Conservation (phyloP, 495 filamentous ascomycete species). For the Clohesyomyces aquaticus region DNA sequence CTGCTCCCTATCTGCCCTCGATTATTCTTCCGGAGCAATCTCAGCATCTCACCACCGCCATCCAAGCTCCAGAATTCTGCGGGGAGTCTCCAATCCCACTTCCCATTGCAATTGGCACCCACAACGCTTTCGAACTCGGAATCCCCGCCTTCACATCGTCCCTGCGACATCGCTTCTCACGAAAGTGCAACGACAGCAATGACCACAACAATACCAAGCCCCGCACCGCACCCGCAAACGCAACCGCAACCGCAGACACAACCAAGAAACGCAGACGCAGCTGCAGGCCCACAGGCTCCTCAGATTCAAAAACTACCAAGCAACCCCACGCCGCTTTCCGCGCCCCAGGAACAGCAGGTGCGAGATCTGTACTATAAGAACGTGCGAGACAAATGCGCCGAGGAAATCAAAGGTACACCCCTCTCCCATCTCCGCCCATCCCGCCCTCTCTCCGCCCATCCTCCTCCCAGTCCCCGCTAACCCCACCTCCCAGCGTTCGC, state of each 20-base stretch:
- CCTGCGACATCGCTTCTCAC: neutral
- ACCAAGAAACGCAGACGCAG: too few relatives aligned
- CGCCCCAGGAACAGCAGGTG: constrained; percentile 88
- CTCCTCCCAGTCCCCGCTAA: neutral
- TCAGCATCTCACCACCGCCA: constrained; percentile 5
- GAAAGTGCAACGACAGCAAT: neutral
- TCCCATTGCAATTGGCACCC: constrained; percentile 16
- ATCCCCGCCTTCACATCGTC: neutral
- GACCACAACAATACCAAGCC: constrained; percentile 27
- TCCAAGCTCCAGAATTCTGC: constrained; percentile 13
- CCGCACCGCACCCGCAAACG: neutral
- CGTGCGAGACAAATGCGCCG: constrained; percentile 75
- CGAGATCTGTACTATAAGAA: constrained; percentile 86
- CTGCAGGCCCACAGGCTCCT: too few relatives aligned
- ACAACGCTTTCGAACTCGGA: neutral
- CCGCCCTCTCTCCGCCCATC: constrained; percentile 9
- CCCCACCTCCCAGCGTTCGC: constrained; percentile 69
- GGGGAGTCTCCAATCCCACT: neutral
- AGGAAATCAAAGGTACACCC: constrained; percentile 79
- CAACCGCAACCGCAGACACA: neutral
- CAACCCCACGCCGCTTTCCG: constrained; percentile 90
- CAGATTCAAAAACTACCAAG: constrained; percentile 61
- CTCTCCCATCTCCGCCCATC: neutral
- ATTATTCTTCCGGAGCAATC: neutral
- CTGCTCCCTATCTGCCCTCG: neutral